phyloP scores from a whole-genome alignment of 345 rosid genomes.

The Gossypioides kirkii region DNA sequence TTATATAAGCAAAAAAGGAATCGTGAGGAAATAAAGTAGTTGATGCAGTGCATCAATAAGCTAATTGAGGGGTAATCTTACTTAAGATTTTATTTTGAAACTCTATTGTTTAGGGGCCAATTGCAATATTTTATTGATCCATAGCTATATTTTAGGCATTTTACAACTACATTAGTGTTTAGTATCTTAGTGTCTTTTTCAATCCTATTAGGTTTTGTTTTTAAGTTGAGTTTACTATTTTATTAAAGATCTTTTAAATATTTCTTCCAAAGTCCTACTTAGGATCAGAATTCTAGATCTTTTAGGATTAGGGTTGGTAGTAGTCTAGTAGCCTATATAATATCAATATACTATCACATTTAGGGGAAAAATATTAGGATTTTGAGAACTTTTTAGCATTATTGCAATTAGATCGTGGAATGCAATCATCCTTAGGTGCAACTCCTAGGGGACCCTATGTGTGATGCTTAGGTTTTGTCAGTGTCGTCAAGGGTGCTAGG shows the following conservation, averaged over 20 bases:
- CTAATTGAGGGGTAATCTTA: not conserved
- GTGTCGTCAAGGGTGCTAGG: too few relatives aligned
- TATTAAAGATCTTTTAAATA: not conserved
- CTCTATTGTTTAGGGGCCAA: not conserved
- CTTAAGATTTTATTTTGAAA: not conserved
- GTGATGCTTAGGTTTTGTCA: not conserved
- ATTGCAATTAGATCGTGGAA: not conserved
- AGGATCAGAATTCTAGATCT: not conserved
- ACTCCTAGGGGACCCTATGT: not conserved
- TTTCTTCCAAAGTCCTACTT: not conserved
- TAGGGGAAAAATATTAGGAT: not conserved
- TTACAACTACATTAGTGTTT: not conserved
- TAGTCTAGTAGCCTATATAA: not conserved
- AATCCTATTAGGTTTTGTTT: not conserved
- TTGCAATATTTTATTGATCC: not conserved
- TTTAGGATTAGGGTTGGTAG: not conserved
- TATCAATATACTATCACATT: not conserved
- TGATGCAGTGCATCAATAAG: not conserved
- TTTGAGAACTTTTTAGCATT: not conserved
- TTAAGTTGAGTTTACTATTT: not conserved
- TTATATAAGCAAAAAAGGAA: slow-evolving; percentile 19
- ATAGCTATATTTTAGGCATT: not conserved
- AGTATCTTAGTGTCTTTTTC: not conserved
- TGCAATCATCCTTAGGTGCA: not conserved
- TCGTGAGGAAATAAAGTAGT: not conserved